Percentiles rank a stretch among this genome's conserved stretches.
Conservation (phyloP, 116 monocot species). For the Trichopus zeylanicus region DNA sequence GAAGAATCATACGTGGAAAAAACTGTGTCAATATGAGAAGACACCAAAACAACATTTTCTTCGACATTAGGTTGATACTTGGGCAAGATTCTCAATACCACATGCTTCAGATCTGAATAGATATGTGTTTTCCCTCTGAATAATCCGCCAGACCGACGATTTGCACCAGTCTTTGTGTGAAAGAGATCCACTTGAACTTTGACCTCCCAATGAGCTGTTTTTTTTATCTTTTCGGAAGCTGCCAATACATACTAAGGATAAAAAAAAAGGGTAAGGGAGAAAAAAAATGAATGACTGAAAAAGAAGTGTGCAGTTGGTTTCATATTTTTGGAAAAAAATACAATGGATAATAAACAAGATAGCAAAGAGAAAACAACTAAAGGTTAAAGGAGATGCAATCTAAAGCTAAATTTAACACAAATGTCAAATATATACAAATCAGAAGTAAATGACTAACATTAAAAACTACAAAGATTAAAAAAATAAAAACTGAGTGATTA, state of each 20-base stretch:
- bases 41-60: slow-evolving; percentile 70
- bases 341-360: too few relatives aligned
- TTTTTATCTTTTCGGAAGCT: slow-evolving; percentile 68
- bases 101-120: slow-evolving; percentile 92
- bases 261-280: slow-evolving; percentile 16
- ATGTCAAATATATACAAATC: too few relatives aligned
- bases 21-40: slow-evolving; percentile 98
- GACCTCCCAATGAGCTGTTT: slow-evolving; percentile 95
- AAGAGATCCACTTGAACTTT: slow-evolving; percentile 85
- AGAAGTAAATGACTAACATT: too few relatives aligned
- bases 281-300: neutral
- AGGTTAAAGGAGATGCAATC: too few relatives aligned
- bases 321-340: too few relatives aligned
- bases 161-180: slow-evolving; percentile 58
- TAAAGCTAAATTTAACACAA: too few relatives aligned
- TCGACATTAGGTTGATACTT: slow-evolving; percentile 79
- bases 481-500: too few relatives aligned
- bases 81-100: slow-evolving; percentile 75
- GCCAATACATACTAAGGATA: slow-evolving; percentile 76
- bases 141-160: slow-evolving; percentile 48
- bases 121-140: slow-evolving; percentile 91
- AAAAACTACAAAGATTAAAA: too few relatives aligned
- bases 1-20: slow-evolving; percentile 70
- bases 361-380: too few relatives aligned
- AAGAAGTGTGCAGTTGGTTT: too few relatives aligned